Evolutionary conservation across 139 green algal genomes (phyloP).

Genomic region (Tetratostichococcus sp.): DNA sequence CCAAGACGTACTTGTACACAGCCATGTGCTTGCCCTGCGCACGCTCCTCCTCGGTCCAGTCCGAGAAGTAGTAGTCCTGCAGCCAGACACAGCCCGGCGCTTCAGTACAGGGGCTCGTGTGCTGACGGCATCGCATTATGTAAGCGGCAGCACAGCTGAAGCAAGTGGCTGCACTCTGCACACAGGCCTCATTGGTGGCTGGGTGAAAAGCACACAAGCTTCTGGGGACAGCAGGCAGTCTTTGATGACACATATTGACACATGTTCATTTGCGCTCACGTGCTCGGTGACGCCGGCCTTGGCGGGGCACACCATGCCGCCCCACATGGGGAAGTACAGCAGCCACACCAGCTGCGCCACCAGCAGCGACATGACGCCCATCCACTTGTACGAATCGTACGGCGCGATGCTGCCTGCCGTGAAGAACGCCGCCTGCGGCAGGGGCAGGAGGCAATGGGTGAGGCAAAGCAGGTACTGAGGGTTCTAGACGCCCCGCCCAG

Average conservation of each 20-base stretch:
- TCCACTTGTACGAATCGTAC: slow-evolving; percentile 73
- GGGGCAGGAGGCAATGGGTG: too few species aligned
- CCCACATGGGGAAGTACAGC: slow-evolving; percentile 94
- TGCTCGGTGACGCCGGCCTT: slow-evolving; percentile 69
- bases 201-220: too few species aligned
- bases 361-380: slow-evolving; percentile 78
- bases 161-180: too few species aligned
- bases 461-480: neutral
- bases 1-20: too few species aligned
- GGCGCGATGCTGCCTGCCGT: slow-evolving; percentile 28
- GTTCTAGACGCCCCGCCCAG: too few species aligned
- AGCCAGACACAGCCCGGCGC: too few species aligned
- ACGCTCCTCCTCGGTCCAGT: slow-evolving; percentile 54
- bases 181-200: too few species aligned
- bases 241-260: too few species aligned
- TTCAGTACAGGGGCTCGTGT: too few species aligned
- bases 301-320: slow-evolving; percentile 70
- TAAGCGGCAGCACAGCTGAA: neutral
- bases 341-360: slow-evolving; percentile 56
- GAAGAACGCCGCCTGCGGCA: neutral
- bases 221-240: too few species aligned
- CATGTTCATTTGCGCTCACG: slow-evolving; percentile 58
- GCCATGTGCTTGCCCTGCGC: slow-evolving; percentile 33
- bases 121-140: neutral
- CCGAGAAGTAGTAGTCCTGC: slow-evolving; percentile 75